Conservation (phyloP, 306 rosid species). For the Medicago lupulina region DNA sequence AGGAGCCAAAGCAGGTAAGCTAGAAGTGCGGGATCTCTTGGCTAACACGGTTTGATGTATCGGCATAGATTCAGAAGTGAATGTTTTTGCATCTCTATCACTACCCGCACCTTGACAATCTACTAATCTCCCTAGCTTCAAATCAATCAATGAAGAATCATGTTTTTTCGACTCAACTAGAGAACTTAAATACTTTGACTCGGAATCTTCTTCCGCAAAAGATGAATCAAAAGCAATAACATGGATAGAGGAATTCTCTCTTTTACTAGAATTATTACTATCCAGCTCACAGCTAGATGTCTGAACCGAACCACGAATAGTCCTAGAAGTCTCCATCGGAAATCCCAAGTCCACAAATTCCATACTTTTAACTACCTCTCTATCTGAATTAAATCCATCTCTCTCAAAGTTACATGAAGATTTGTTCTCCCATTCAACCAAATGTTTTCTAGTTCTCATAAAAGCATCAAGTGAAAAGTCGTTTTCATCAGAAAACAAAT, state of each 20-base stretch:
- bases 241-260: slow-evolving; percentile 57
- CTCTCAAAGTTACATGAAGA: slow-evolving; percentile 48
- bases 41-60: slow-evolving; percentile 35
- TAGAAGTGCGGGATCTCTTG: slow-evolving; percentile 59
- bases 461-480: slow-evolving; percentile 67
- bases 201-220: slow-evolving; percentile 60
- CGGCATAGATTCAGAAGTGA: slow-evolving; percentile 36
- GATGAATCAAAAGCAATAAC: slow-evolving; percentile 61
- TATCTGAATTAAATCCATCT: slow-evolving; percentile 52
- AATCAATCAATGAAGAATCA: slow-evolving; percentile 61
- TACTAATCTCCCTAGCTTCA: slow-evolving; percentile 71
- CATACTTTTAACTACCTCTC: slow-evolving; percentile 55
- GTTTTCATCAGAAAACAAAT: slow-evolving; percentile 64
- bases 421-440: slow-evolving; percentile 64
- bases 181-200: slow-evolving; percentile 54
- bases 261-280: slow-evolving; percentile 47
- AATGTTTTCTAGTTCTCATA: slow-evolving; percentile 52
- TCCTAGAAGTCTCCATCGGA: slow-evolving; percentile 45
- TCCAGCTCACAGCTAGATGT: slow-evolving; percentile 49
- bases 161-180: slow-evolving; percentile 48
- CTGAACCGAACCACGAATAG: not conserved
- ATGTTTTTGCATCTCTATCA: slow-evolving; percentile 40
- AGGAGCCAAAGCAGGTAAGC: slow-evolving; percentile 52
- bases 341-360: slow-evolving; percentile 65
- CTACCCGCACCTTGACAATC: slow-evolving; percentile 49